Conservation (phyloP, 495 filamentous ascomycete genomes). For the Neurospora hispaniola region DNA sequence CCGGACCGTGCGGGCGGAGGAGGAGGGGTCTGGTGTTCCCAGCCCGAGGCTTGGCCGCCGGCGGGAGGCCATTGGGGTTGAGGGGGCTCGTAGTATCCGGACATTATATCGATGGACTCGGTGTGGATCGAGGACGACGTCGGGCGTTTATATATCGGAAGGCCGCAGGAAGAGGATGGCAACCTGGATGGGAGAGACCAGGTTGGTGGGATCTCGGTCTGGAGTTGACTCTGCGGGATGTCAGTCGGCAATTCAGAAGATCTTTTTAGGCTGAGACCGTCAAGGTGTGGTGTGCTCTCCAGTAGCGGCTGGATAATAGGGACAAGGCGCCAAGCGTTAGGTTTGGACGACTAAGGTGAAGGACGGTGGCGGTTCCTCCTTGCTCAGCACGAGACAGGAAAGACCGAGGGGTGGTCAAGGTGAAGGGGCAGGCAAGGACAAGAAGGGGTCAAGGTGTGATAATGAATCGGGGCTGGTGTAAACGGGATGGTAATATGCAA, state of each 20-base stretch:
- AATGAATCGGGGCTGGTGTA: background rate
- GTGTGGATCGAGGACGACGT: constrained; percentile 5
- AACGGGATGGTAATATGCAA: background rate
- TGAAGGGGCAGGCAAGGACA: background rate
- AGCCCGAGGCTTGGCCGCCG: constrained; percentile 42
- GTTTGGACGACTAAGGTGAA: background rate
- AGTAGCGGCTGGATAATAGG: background rate
- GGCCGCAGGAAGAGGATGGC: constrained; percentile 17
- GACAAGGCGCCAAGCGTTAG: background rate
- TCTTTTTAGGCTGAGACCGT: background rate
- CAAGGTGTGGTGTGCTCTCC: background rate
- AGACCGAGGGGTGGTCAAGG: background rate
- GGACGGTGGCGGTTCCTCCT: background rate
- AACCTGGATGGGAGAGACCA: background rate
- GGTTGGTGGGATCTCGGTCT: constrained; percentile 9
- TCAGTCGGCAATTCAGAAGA: constrained; percentile 8
- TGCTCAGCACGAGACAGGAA: background rate
- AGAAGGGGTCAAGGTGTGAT: background rate
- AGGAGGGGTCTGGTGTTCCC: constrained; percentile 76
- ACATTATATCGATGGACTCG: constrained; percentile 45
- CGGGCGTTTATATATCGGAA: constrained; percentile 21
- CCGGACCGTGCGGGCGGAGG: constrained; percentile 83
- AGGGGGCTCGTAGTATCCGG: constrained; percentile 77
- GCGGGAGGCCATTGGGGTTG: constrained; percentile 64
- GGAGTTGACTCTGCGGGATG: constrained; percentile 7